Percentiles rank a stretch among this genome's conserved stretches.
Conservation (phyloP, 2,329 filamentous ascomycete species). For the Hypocrella siamensis region DNA sequence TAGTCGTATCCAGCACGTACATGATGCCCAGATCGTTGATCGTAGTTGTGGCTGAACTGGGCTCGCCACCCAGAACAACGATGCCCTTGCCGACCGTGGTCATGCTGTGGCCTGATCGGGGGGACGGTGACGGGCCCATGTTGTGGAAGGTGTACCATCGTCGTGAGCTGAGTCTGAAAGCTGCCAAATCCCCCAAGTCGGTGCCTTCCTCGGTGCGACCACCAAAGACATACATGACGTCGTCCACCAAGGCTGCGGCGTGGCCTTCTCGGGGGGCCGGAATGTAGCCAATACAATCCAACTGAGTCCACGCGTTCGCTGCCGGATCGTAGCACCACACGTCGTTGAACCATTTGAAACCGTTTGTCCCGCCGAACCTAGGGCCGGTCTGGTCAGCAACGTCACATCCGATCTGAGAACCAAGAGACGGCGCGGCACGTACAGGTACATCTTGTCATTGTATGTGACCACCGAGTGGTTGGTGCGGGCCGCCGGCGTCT, state of each 20-base stretch:
- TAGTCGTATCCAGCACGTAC: slow-evolving; percentile 85
- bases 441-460: slow-evolving; percentile 89
- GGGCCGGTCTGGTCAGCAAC: slow-evolving; percentile 3
- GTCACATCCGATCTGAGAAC: neutral
- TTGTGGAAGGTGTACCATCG: slow-evolving; percentile 99
- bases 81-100: slow-evolving; percentile 86
- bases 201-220: slow-evolving; percentile 86
- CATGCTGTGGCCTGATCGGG: slow-evolving; percentile 94
- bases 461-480: slow-evolving; percentile 88
- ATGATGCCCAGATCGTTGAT: slow-evolving; percentile 74
- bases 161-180: slow-evolving; percentile 57
- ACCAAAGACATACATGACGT: slow-evolving; percentile 99
- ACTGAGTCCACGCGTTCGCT: slow-evolving; percentile 67
- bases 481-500: slow-evolving; percentile 71
- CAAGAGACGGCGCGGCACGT: slow-evolving; percentile 22
- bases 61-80: slow-evolving; percentile 84
- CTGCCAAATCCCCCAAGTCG: slow-evolving; percentile 84
- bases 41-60: slow-evolving; percentile 70
- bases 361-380: slow-evolving; percentile 95
- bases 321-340: slow-evolving; percentile 91
- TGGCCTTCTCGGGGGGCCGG: slow-evolving; percentile 88
- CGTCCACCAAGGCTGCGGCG: slow-evolving; percentile 81
- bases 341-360: slow-evolving; percentile 95
- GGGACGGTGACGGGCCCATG: slow-evolving; percentile 91
- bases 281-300: slow-evolving; percentile 96